Base-by-base conservation (phyloP, 2,329 filamentous ascomycete species). In the Ascochyta rabiei region DNA sequence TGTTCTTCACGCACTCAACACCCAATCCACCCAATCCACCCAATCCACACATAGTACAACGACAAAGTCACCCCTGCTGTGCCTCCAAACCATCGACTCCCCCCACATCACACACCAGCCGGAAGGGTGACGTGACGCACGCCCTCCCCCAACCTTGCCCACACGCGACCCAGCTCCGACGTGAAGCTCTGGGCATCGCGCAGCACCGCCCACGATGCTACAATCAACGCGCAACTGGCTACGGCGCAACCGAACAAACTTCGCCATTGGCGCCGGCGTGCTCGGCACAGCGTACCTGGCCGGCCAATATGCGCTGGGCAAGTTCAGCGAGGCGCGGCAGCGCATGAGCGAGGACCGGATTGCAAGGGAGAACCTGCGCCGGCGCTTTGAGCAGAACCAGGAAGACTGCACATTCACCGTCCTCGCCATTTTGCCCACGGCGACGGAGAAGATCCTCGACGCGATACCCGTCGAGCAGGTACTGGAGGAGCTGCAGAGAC, bases 341-440 rank as follows among this genome's bases (percentile, higher is more conserved):
- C 92, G 93, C 75, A 96, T 97, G 90, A 93, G 89, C 77, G 93
- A 91, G 76, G 95, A 98, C 71, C 88, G 92, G 69, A 96, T 97
- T 73, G 90, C 93, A 47, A 93, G 93, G 75, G 95, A 99, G 79
- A 99, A 99, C 76, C 85, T 99, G 58, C 92, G 93, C 46, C 89
- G 95, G 55, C 90, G 95, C 71, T 99, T 99, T 78, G 91, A 98
- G 76, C 95, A 99, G 77, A 99, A 99, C 76, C 95, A 99, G 75
- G 93, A 96, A 74, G 95, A 99, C 77, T 99, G 95, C 78, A 97
- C 93, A 42, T 97, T 96, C 74, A 99, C 95, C 33, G 92, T 98
- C 39, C 87, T 98, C n/a, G 95, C 93, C 26, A 86, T 99, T 50
- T 84, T 99, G 9, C 95, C 95, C 4, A 96, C 93, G 30, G 90